Percentiles rank a stretch among this genome's conserved stretches.
These are phyloP conservation scores for Podila horticola DNA, from an alignment of 192 early-diverging fungal genomes.

Conservation along the genomic window DNA sequence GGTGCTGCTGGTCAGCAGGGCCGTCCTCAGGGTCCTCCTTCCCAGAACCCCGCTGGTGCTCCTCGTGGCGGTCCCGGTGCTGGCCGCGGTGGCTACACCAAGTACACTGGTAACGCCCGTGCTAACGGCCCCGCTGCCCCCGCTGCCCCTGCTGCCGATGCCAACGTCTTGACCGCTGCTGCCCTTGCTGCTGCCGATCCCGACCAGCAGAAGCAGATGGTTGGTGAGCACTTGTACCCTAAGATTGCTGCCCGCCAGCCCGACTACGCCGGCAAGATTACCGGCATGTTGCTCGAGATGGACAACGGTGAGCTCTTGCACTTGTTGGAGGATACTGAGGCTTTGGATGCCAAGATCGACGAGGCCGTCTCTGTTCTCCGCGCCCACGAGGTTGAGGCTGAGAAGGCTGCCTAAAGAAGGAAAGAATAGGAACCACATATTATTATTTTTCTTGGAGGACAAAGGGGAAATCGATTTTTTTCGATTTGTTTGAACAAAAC, in stretches of 20 bases:
- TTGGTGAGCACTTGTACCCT: conserved; percentile 95
- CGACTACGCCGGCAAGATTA: conserved; percentile 92
- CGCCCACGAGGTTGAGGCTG: conserved; percentile 21
- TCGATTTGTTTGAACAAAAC: conserved; percentile 2
- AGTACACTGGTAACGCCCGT: conserved; percentile 45
- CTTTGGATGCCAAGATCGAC: conserved; percentile 30
- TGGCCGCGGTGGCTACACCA: conserved; percentile 48
- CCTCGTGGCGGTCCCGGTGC: conserved; percentile 50
- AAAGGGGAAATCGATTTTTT: conserved; percentile 5
- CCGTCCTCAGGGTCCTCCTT: conserved; percentile 45
- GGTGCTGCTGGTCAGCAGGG: conserved; percentile 54
- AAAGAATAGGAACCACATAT: not conserved
- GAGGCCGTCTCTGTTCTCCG: conserved; percentile 35
- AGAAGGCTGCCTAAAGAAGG: conserved; percentile 11
- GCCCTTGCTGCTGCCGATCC: conserved; percentile 78
- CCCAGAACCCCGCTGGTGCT: conserved; percentile 48
- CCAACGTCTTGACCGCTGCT: conserved; percentile 69
- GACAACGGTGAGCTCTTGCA: conserved; percentile 92
- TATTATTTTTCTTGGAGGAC: conserved; percentile 2
- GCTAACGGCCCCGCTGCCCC: conserved; percentile 52
- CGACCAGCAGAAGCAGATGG: conserved; percentile 93
- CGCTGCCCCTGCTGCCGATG: conserved; percentile 35
- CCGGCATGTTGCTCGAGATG: conserved; percentile 99
- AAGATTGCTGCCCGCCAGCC: conserved; percentile 76
- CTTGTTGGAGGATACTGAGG: conserved; percentile 82